Evolutionary conservation across 148 eudicot species (phyloP).

Genomic region (Chenopodium suecicum): DNA sequence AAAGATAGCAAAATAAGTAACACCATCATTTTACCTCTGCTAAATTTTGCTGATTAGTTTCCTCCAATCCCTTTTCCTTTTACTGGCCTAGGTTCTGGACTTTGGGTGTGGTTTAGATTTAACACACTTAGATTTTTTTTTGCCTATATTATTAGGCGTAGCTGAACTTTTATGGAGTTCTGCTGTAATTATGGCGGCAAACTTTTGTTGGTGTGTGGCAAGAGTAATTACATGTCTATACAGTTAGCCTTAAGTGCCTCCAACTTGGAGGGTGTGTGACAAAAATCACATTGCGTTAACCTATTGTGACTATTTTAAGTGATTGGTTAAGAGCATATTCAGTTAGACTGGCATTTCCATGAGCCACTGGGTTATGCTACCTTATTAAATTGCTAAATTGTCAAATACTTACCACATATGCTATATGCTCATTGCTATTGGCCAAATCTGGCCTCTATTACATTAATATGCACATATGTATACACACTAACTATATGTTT

Average conservation of each 20-base stretch:
- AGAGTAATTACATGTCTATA: not conserved
- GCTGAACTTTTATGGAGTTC: not conserved
- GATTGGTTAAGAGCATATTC: not conserved
- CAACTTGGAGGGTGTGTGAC: not conserved
- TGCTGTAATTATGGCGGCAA: not conserved
- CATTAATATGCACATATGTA: not conserved
- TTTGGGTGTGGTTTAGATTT: not conserved
- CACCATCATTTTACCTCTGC: not conserved
- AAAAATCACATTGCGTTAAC: not conserved
- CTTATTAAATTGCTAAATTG: not conserved
- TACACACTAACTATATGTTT: constrained; percentile 10
- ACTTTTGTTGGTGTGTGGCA: not conserved
- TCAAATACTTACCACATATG: not conserved
- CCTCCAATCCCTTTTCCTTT: not conserved
- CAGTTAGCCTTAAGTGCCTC: not conserved
- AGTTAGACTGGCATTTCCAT: not conserved
- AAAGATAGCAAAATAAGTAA: not conserved
- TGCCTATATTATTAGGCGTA: not conserved
- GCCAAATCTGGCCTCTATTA: not conserved
- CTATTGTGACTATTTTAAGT: not conserved
- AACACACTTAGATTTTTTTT: not conserved
- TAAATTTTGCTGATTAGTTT: not conserved
- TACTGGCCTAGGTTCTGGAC: not conserved
- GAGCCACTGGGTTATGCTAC: not conserved
- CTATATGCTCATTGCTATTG: not conserved